Conservation (phyloP, 257 asterid genomes). For the Fraxinus americana region DNA sequence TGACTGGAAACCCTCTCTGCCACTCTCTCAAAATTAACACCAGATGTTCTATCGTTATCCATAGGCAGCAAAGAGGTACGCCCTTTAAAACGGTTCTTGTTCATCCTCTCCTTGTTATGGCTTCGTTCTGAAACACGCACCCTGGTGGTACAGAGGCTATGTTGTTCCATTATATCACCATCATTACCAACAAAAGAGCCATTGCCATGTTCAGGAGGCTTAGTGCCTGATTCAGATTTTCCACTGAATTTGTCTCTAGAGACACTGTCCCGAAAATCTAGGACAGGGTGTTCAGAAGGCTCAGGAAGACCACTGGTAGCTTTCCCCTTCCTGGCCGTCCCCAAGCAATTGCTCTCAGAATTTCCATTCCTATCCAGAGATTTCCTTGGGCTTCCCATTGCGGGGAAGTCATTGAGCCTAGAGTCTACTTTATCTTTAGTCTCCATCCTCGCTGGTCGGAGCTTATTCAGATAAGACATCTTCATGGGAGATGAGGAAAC, state of each 20-base stretch:
- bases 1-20: slow-evolving; percentile 31
- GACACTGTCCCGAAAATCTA: slow-evolving; percentile 23
- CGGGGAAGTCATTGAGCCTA: neutral
- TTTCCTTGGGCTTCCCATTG: slow-evolving; percentile 38
- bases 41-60: slow-evolving; percentile 26
- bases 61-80: slow-evolving; percentile 31
- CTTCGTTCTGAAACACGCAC: slow-evolving; percentile 25
- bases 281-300: slow-evolving; percentile 20
- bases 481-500: slow-evolving; percentile 90
- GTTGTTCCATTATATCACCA: slow-evolving; percentile 26
- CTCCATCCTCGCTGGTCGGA: neutral
- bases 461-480: neutral
- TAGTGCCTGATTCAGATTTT: slow-evolving; percentile 13
- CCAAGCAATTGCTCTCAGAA: slow-evolving; percentile 30
- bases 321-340: slow-evolving; percentile 39
- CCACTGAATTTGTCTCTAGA: slow-evolving; percentile 19
- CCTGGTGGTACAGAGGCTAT: slow-evolving; percentile 19
- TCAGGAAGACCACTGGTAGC: slow-evolving; percentile 25
- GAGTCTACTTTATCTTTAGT: neutral
- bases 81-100: slow-evolving; percentile 27
- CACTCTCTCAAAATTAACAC: slow-evolving; percentile 20
- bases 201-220: slow-evolving; percentile 25
- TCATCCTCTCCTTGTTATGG: slow-evolving; percentile 27
- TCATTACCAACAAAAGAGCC: slow-evolving; percentile 24
- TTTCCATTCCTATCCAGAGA: slow-evolving; percentile 37